These are phyloP conservation scores for Verticillium longisporum DNA, from an alignment of 2,329 filamentous ascomycete species.

Conservation along the genomic window DNA sequence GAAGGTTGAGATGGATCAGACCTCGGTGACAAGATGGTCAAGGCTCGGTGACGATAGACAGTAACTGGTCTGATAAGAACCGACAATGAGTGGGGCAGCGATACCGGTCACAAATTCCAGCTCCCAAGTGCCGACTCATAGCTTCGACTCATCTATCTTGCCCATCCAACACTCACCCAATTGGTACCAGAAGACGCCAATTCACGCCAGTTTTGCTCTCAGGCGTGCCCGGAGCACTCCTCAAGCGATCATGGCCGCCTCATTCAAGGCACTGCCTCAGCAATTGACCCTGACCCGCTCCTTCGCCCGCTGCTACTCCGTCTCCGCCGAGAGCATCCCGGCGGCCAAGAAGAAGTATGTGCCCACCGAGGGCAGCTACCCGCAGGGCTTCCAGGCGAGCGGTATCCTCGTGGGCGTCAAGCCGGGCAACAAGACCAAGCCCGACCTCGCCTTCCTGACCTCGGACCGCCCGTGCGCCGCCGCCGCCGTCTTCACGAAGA, in stretches of 20 bases:
- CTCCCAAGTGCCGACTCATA: background rate
- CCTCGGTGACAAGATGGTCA: background rate
- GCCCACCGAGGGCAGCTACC: constrained; percentile 77
- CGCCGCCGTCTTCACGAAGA: constrained; percentile 93
- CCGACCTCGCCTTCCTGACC: constrained; percentile 81
- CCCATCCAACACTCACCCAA: background rate
- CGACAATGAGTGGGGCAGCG: background rate
- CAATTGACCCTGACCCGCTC: constrained; percentile 6
- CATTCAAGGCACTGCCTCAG: constrained; percentile 9
- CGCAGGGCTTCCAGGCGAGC: constrained; percentile 80
- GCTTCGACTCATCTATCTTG: background rate
- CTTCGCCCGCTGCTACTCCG: constrained; percentile 46
- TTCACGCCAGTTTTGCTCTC: background rate
- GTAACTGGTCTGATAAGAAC: background rate
- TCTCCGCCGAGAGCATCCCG: constrained; percentile 57
- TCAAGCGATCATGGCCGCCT: constrained; percentile 7
- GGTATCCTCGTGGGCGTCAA: constrained; percentile 92
- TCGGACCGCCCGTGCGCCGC: constrained; percentile 82
- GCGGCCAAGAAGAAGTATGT: constrained; percentile 85
- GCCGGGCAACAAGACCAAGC: constrained; percentile 81
- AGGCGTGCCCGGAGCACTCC: background rate
- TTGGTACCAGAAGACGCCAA: background rate
- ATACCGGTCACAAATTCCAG: background rate
- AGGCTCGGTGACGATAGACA: background rate
- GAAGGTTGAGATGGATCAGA: too few relatives aligned